phyloP scores from a whole-genome alignment of 2,329 filamentous ascomycete species.

The Colletotrichum sp. region DNA sequence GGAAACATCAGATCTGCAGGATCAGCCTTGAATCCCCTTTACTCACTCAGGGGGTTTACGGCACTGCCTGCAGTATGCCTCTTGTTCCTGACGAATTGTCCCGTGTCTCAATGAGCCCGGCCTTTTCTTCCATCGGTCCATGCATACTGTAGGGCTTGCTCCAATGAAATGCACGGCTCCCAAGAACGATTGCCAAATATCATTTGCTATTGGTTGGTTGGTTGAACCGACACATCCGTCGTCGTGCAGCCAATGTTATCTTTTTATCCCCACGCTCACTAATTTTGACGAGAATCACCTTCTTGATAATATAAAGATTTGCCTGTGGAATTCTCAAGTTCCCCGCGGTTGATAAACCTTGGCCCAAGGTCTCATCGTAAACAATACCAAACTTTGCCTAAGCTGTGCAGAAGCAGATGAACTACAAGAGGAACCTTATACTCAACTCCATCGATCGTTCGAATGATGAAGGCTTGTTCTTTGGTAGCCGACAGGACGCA shows the following conservation, averaged over 20 bases:
- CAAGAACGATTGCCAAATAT: neutral
- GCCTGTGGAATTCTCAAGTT: neutral
- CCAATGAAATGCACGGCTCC: neutral
- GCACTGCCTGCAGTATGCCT: neutral
- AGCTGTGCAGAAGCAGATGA: neutral
- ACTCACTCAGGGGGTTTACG: neutral
- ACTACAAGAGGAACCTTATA: neutral
- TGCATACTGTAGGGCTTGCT: no score
- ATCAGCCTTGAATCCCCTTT: neutral
- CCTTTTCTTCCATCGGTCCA: neutral
- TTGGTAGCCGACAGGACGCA: neutral
- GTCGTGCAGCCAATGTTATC: neutral
- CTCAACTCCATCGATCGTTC: neutral
- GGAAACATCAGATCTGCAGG: neutral
- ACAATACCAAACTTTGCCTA: neutral
- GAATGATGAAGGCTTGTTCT: neutral
- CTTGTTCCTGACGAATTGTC: neutral
- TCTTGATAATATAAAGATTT: neutral
- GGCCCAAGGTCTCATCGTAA: neutral
- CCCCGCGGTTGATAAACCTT: neutral
- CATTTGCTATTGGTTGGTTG: neutral
- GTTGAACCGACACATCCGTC: neutral
- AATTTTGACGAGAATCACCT: neutral
- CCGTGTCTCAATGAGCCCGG: neutral
- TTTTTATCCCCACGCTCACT: neutral